Conservation (phyloP, 768 basidiomycete species). For the Xerocomus spinulosus region DNA sequence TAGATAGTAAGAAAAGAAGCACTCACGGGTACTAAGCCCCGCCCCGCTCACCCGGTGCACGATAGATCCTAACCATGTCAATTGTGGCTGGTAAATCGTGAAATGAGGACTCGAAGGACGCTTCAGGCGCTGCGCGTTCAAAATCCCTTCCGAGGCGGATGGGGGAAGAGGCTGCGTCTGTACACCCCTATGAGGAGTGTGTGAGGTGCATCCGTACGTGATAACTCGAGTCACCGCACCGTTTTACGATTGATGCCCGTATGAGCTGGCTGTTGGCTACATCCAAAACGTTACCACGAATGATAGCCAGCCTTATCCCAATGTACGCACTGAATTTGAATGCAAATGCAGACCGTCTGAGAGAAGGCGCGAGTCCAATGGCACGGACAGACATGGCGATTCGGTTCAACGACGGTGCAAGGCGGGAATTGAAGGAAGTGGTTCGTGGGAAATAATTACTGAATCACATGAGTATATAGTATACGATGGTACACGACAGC, state of each 20-base stretch:
- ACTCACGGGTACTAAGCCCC: conserved; percentile 73
- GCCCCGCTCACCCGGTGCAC: conserved; percentile 83
- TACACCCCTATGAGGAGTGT: conserved; percentile 34
- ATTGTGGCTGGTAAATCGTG: conserved; percentile 93
- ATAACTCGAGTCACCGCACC: conserved; percentile 28
- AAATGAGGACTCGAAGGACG: conserved; percentile 95
- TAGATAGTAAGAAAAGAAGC: neutral
- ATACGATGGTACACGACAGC: conserved; percentile 8
- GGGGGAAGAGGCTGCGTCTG: conserved; percentile 66
- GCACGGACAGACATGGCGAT: conserved; percentile 35
- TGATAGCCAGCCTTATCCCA: too few relatives aligned
- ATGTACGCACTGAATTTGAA: conserved; percentile 26
- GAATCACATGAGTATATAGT: conserved; percentile 16
- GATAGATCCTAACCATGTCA: conserved; percentile 88
- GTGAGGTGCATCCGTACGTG: neutral
- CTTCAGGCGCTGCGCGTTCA: conserved; percentile 82
- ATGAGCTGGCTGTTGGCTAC: conserved; percentile 44
- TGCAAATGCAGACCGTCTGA: conserved; percentile 48
- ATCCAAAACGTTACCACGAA: too few relatives aligned
- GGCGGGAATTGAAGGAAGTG: neutral
- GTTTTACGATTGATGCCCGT: conserved; percentile 34
- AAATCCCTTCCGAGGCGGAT: conserved; percentile 52
- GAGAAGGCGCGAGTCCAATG: conserved; percentile 53
- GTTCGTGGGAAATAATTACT: conserved; percentile 18
- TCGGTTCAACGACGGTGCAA: neutral